Evolutionary conservation across 441 rosid genomes (phyloP).

Genomic region (Adansonia rubrostipa): DNA sequence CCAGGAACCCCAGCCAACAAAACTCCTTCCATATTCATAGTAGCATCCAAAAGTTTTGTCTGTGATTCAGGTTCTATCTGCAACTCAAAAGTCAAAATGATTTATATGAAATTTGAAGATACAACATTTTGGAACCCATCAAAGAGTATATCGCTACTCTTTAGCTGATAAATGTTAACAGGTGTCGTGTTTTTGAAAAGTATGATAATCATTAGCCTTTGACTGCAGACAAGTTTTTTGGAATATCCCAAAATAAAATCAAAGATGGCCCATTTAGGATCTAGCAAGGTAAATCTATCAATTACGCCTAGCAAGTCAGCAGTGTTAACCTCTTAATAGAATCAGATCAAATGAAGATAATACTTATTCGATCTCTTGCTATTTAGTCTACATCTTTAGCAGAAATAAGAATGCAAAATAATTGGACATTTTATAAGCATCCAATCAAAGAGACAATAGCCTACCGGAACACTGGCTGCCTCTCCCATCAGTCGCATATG

Average conservation of each 20-base stretch:
- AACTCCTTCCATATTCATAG: constrained; percentile 90
- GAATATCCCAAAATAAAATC: not conserved
- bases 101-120: not conserved
- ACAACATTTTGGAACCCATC: not conserved
- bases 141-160: not conserved
- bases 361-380: not conserved
- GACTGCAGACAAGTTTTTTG: not conserved
- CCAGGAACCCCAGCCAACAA: constrained; percentile 94
- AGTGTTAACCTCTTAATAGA: constrained; percentile 6
- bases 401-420: not conserved
- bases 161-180: not conserved
- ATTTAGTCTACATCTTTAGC: not conserved
- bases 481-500: constrained; percentile 89
- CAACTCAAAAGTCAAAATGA: constrained; percentile 30
- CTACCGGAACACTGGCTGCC: constrained; percentile 90
- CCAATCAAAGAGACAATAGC: constrained; percentile 29
- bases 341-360: not conserved
- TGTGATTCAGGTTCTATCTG: constrained; percentile 95
- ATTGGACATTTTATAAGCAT: constrained; percentile 15
- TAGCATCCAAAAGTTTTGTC: constrained; percentile 74
- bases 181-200: not conserved
- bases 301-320: not conserved
- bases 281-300: constrained; percentile 8
- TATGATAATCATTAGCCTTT: not conserved
- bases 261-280: constrained; percentile 1